Evolutionary conservation across 2,329 filamentous ascomycete species (phyloP).

Genomic region (Phyllosticta citrichinensis): DNA sequence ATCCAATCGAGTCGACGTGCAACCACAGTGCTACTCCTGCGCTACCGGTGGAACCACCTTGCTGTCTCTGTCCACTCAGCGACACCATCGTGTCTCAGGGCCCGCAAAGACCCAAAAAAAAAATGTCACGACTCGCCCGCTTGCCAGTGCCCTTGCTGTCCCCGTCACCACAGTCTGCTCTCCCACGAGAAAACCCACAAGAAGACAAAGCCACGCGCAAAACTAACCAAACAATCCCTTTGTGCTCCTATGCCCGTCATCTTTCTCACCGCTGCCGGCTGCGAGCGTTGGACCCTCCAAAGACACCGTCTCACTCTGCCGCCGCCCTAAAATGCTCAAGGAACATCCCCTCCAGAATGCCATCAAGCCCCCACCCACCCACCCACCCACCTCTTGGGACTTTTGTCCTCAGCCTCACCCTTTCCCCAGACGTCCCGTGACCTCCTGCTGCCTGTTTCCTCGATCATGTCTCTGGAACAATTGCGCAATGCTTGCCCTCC

Average conservation of each 20-base stretch:
- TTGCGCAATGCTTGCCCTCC: not conserved
- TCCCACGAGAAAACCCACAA: not conserved
- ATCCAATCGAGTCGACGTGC: not conserved
- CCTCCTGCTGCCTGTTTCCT: too few species aligned
- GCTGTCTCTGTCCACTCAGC: not conserved
- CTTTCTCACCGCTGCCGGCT: not conserved
- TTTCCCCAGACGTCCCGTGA: not conserved
- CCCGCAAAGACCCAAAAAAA: not conserved
- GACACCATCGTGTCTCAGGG: not conserved
- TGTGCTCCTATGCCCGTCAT: not conserved
- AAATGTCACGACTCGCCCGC: not conserved
- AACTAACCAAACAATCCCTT: not conserved
- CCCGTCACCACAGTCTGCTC: not conserved
- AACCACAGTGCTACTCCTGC: not conserved
- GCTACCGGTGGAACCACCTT: not conserved
- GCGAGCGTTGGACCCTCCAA: not conserved
- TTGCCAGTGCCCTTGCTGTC: not conserved
- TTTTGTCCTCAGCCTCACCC: not conserved
- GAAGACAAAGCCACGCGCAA: not conserved
- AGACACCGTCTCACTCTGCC: not conserved
- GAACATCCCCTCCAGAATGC: not conserved
- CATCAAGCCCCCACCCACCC: too few species aligned
- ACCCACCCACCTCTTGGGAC: not conserved
- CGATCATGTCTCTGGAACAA: not conserved
- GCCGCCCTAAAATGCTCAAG: not conserved